Base-by-base conservation (phyloP, 345 rosid genomes). In the Erucastrum elatum region DNA sequence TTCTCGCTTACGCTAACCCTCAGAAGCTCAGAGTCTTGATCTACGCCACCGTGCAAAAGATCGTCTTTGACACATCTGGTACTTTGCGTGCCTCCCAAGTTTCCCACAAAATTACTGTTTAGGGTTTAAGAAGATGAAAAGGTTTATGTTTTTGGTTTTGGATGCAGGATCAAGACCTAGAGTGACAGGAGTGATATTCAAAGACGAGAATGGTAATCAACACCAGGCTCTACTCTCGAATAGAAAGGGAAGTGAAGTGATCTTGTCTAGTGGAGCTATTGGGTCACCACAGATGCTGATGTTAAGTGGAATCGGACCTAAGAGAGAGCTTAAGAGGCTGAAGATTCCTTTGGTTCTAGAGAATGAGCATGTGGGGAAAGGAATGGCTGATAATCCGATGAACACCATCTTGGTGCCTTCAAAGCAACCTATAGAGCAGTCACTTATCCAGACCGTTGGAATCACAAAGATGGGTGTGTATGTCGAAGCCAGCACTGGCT, bases 301-400 rank as follows among this genome's bases (percentile, higher is more conserved):
- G 84, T 86, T 95, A 7, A 95, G 99, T 75, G 99, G 99, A 0
- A 75, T 95, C 66, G 99, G 99, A 37, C 97, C 98, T 2, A 87
- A 81, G 83, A 80, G 62, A 3, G 90, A 91, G 39, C 93, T 95
- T 2, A 55, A 87, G 76, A 87, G 85, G 49, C 59, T 89, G 33
- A 89, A 87, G 83, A 89, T 96, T 70, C 80, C 97, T 3, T 64
- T 83, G 11, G 94, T 93, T 7, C 76, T 87, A 8, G 83, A 87
- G 35, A 91, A 91, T 62, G 74, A 80, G 59, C 80, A 85, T 81
- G 98, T 96, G 0, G 99, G 99, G 16, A 78, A 86, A 84, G 97
- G 89, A 76, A 89, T 96, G 91, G 91, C 86, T 65, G 99, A 96
- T 77, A 96, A 96, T 74, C 99, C 99, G 16, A 89, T 93, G 98